Percentiles rank a stretch among this genome's conserved stretches.
Evolutionary conservation across 202 grass and related monocot species (phyloP).

Genomic region (Miscanthus sacchariflorus): DNA sequence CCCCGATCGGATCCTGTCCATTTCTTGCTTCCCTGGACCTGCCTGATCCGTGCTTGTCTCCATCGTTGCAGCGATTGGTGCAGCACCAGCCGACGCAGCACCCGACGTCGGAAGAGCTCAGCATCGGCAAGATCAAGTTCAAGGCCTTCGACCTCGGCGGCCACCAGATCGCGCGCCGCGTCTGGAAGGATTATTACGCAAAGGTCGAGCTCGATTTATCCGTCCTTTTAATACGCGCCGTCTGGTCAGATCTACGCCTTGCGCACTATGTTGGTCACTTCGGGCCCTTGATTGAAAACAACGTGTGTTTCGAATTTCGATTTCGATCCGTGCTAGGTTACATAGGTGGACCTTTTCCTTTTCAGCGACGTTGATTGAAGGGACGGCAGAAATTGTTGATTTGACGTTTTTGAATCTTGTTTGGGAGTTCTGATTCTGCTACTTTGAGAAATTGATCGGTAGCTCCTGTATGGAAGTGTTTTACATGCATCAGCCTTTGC

Average conservation of each 20-base stretch:
- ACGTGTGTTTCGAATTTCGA: neutral
- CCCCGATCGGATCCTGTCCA: neutral
- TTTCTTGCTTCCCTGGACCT: neutral
- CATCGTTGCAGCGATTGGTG: constrained; percentile 71
- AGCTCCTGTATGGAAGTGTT: neutral
- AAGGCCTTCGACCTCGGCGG: constrained; percentile 96
- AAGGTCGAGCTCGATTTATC: constrained; percentile 54
- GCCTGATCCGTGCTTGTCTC: constrained; percentile 29
- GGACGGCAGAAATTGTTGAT: neutral
- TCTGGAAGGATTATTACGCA: constrained; percentile 97
- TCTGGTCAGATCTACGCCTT: constrained; percentile 35
- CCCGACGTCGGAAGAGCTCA: constrained; percentile 96
- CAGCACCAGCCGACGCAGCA: constrained; percentile 96
- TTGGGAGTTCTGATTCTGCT: neutral
- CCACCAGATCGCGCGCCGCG: constrained; percentile 90
- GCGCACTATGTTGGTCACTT: neutral
- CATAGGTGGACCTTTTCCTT: neutral
- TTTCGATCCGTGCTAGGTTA: neutral
- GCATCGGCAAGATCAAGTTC: constrained; percentile 97
- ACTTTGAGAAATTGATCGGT: neutral
- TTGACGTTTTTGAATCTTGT: neutral
- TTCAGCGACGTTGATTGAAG: neutral
- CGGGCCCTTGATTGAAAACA: neutral
- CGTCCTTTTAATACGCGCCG: neutral
- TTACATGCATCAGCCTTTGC: neutral